These are phyloP conservation scores for Acanthamoeba quina DNA, from an alignment of 208 protist genomes.

Conservation along the genomic window DNA sequence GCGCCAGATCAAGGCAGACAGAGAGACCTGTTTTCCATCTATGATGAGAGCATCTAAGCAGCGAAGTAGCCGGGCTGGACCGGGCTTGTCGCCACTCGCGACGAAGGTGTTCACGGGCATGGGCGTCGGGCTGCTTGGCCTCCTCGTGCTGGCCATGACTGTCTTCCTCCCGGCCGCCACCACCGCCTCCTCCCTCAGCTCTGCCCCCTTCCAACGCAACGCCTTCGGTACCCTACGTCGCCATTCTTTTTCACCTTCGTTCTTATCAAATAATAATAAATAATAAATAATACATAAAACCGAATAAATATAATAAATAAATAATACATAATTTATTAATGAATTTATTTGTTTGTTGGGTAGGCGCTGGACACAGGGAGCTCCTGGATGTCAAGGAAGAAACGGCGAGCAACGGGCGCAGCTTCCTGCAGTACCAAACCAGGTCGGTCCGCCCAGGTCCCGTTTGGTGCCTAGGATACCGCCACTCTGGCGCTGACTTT, in stretches of 20 bases:
- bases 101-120: neutral
- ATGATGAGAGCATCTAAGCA: no score
- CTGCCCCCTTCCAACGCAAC: neutral
- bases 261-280: no score
- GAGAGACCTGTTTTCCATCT: no score
- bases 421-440: neutral
- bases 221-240: neutral
- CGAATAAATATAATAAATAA: no score
- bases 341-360: neutral
- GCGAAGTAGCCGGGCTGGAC: neutral
- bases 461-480: neutral
- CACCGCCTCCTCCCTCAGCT: neutral
- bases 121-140: neutral
- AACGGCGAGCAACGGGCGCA: neutral
- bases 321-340: neutral
- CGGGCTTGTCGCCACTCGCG: neutral
- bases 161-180: neutral
- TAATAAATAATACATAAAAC: no score
- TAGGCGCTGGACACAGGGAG: neutral
- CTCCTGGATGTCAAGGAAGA: conserved; percentile 3
- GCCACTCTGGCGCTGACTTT: neutral
- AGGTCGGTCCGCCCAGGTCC: no score
- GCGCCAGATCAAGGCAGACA: no score
- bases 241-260: no score
- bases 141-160: neutral